phyloP scores from a whole-genome alignment of 2,329 filamentous ascomycete genomes.

The Mollisia scopiformis region DNA sequence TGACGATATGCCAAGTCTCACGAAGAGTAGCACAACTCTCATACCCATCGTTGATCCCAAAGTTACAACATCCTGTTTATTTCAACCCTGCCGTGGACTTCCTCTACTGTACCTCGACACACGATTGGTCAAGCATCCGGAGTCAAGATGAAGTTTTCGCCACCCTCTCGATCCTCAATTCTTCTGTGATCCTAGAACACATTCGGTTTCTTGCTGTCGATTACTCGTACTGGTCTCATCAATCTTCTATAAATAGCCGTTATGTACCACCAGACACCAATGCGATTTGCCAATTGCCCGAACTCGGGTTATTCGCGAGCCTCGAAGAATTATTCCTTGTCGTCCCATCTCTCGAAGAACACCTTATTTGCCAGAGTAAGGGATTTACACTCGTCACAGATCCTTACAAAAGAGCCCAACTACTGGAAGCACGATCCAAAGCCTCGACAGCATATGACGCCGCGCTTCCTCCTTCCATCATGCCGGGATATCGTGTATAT shows the following conservation, averaged over 20 bases:
- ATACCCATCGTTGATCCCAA: background rate
- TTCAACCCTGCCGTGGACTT: background rate
- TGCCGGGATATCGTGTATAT: background rate
- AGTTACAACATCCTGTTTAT: background rate
- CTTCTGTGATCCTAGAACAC: background rate
- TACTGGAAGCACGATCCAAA: background rate
- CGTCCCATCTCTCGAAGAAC: background rate
- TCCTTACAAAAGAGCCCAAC: background rate
- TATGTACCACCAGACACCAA: background rate
- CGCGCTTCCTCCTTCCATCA: background rate
- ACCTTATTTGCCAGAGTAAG: background rate
- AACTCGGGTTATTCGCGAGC: background rate
- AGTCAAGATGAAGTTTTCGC: background rate
- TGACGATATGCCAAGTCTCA: background rate
- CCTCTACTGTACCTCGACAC: background rate
- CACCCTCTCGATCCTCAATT: background rate
- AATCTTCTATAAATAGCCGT: background rate
- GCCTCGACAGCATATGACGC: background rate
- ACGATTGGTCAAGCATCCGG: background rate
- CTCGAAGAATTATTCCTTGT: background rate
- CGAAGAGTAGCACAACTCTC: background rate
- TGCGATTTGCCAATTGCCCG: background rate
- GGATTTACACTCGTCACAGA: background rate
- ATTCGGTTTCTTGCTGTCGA: background rate
- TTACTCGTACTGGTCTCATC: background rate